These are phyloP conservation scores for Clarireedia homoeocarpa DNA, from an alignment of 2,329 filamentous ascomycete genomes.

Conservation along the genomic window DNA sequence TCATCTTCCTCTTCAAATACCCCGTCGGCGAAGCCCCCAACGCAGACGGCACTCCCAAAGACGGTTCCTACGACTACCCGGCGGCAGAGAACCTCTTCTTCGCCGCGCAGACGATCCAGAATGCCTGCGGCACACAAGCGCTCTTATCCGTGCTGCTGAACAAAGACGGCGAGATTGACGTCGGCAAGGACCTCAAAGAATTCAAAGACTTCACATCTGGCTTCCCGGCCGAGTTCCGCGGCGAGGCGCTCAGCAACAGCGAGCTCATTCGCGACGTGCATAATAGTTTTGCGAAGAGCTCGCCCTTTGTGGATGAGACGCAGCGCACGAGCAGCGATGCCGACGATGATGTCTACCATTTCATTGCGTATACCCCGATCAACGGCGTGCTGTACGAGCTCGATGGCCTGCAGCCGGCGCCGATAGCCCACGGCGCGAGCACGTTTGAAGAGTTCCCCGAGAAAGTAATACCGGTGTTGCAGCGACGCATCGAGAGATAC, in stretches of 20 bases:
- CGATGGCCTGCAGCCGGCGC: slow-evolving; percentile 86
- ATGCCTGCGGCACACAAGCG: slow-evolving; percentile 95
- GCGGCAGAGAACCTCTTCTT: slow-evolving; percentile 82
- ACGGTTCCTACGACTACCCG: slow-evolving; percentile 72
- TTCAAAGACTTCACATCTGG: slow-evolving; percentile 67
- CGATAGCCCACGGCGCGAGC: slow-evolving; percentile 80
- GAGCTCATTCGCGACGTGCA: slow-evolving; percentile 53
- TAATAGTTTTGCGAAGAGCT: slow-evolving; percentile 67
- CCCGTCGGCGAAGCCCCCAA: slow-evolving; percentile 61
- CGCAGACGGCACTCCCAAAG: slow-evolving; percentile 51
- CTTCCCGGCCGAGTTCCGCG: slow-evolving; percentile 59
- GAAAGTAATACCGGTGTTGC: slow-evolving; percentile 80
- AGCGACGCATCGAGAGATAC: slow-evolving; percentile 76
- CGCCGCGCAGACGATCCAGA: slow-evolving; percentile 94
- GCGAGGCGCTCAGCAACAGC: slow-evolving; percentile 64
- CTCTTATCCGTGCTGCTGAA: slow-evolving; percentile 88
- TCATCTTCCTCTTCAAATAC: slow-evolving; percentile 99
- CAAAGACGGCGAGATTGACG: slow-evolving; percentile 55
- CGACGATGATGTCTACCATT: slow-evolving; percentile 86
- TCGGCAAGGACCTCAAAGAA: slow-evolving; percentile 52
- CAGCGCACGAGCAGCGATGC: slow-evolving; percentile 60
- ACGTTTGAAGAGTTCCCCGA: slow-evolving; percentile 62
- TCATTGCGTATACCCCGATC: slow-evolving; percentile 87
- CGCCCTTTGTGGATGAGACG: slow-evolving; percentile 90
- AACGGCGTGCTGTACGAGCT: slow-evolving; percentile 82